Evolutionary conservation across 2,329 filamentous ascomycete genomes (phyloP).

Genomic region (Phialophora tarda): DNA sequence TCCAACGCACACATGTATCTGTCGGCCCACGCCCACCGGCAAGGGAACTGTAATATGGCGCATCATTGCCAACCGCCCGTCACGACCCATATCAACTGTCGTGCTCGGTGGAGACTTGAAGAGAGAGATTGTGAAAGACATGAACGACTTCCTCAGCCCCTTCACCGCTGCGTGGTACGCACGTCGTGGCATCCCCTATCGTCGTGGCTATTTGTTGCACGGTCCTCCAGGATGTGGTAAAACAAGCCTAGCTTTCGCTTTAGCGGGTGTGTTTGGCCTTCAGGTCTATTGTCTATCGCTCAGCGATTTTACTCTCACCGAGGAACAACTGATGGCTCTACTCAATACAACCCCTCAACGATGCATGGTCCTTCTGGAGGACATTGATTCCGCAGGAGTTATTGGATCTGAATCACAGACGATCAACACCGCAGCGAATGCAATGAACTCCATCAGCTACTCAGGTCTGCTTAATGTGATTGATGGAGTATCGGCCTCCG

Average conservation of each 20-base stretch:
- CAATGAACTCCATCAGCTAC: not conserved
- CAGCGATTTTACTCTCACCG: not conserved
- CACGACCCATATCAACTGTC: too few relatives aligned
- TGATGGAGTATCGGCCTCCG: too few relatives aligned
- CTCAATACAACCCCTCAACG: not conserved
- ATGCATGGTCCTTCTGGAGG: not conserved
- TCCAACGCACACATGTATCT: too few relatives aligned
- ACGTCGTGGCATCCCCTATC: not conserved
- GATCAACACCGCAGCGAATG: not conserved
- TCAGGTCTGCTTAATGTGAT: not conserved
- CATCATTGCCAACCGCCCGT: too few relatives aligned
- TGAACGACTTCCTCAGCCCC: not conserved
- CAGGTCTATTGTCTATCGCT: not conserved
- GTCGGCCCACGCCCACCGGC: too few relatives aligned
- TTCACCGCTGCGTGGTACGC: not conserved
- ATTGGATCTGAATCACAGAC: not conserved
- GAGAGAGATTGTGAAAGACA: not conserved
- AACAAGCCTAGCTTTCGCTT: not conserved
- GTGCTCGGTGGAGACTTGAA: not conserved
- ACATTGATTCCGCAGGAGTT: not conserved
- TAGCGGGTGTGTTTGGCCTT: not conserved
- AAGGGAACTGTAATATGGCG: too few relatives aligned
- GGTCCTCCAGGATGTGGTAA: not conserved
- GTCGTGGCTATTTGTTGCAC: not conserved
- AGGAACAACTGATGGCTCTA: not conserved